phyloP scores from a whole-genome alignment of 2,329 filamentous ascomycete genomes.

The Cladophialophora carrionii region DNA sequence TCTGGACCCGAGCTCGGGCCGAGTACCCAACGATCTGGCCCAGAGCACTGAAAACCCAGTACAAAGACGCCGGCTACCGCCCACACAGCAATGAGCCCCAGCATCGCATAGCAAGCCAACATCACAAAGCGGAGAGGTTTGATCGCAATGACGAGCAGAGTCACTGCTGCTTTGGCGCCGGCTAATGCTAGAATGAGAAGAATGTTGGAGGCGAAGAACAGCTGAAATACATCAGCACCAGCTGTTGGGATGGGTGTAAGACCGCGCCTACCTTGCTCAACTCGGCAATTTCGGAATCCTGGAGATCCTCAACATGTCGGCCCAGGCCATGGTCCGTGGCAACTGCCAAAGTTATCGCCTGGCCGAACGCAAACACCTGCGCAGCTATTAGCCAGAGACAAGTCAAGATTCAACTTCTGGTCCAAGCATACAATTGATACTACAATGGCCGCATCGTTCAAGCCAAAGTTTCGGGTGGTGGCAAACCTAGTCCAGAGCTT shows the following conservation, averaged over 20 bases:
- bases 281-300: conserved; percentile 28
- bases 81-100: conserved; percentile 34
- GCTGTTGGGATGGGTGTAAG: not conserved
- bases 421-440: conserved; percentile 16
- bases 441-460: conserved; percentile 23
- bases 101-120: conserved; percentile 30
- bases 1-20: conserved; percentile 19
- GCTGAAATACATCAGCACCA: conserved; percentile 29
- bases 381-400: not conserved
- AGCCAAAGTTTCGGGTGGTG: conserved; percentile 17
- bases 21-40: conserved; percentile 33
- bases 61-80: conserved; percentile 31
- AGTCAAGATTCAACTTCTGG: no score
- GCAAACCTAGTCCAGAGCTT: conserved; percentile 29
- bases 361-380: conserved; percentile 21
- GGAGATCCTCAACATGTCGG: conserved; percentile 25
- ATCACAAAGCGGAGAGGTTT: conserved; percentile 36
- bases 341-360: conserved; percentile 36
- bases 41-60: conserved; percentile 37
- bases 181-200: conserved; percentile 33
- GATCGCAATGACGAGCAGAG: conserved; percentile 38
- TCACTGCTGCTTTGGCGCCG: conserved; percentile 37
- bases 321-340: conserved; percentile 37
- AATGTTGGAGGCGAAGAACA: conserved; percentile 38
- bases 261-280: conserved; percentile 35